Conservation (phyloP, 208 protist genomes). For the Trypanosoma mega region DNA sequence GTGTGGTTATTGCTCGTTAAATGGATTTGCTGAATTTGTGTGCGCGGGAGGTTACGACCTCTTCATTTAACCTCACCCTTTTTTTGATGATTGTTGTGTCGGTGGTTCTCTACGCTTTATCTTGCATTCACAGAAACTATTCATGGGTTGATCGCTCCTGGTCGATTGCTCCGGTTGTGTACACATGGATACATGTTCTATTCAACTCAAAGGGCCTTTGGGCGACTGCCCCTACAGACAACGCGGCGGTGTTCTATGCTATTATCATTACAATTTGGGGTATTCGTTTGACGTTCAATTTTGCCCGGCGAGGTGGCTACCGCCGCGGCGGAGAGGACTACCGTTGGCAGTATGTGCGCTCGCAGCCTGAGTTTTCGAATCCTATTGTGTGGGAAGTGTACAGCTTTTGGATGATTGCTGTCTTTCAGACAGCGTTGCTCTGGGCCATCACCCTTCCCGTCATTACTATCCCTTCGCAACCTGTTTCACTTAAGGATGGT, state of each 20-base stretch:
- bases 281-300: slow-evolving; percentile 72
- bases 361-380: slow-evolving; percentile 25
- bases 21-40: slow-evolving; percentile 1
- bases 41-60: slow-evolving; percentile 1
- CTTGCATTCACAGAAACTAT: slow-evolving; percentile 61
- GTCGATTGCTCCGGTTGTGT: slow-evolving; percentile 71
- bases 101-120: slow-evolving; percentile 48
- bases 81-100: slow-evolving; percentile 42
- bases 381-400: slow-evolving; percentile 58
- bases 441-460: slow-evolving; percentile 75
- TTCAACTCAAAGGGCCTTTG: slow-evolving; percentile 28
- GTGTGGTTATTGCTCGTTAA: too few relatives aligned
- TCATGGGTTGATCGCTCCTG: slow-evolving; percentile 82
- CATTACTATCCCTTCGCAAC: slow-evolving; percentile 33
- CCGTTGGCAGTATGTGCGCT: slow-evolving; percentile 66
- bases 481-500: slow-evolving; percentile 29
- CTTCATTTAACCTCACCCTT: slow-evolving; percentile 28
- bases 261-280: slow-evolving; percentile 68
- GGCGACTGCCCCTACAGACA: slow-evolving; percentile 21
- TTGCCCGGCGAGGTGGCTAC: slow-evolving; percentile 71
- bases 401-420: slow-evolving; percentile 62
- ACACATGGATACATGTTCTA: slow-evolving; percentile 59
- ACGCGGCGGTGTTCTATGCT: slow-evolving; percentile 35
- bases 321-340: slow-evolving; percentile 67
- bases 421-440: slow-evolving; percentile 68